These are phyloP conservation scores for California macrophylla DNA, from an alignment of 441 rosid genomes.

Conservation along the genomic window DNA sequence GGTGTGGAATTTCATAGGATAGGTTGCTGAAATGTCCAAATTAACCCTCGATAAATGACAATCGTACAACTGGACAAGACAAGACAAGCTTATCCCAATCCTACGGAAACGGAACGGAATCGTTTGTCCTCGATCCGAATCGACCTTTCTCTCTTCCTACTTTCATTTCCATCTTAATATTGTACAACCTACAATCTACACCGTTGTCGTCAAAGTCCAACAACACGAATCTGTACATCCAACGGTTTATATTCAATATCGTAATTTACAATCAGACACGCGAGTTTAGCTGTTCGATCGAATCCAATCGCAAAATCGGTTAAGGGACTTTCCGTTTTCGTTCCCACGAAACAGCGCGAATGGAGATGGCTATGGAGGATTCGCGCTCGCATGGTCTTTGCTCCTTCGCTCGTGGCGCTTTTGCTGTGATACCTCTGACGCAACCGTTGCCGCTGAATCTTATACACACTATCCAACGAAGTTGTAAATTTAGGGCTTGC, in stretches of 20 bases:
- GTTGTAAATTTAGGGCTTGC: conserved; percentile 28
- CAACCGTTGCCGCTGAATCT: conserved; percentile 37
- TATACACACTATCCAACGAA: conserved; percentile 48
- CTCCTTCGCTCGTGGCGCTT: conserved; percentile 37
- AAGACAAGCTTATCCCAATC: not conserved
- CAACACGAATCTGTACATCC: not conserved
- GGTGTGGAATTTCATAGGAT: no score
- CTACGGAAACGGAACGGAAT: not conserved
- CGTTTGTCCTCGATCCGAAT: not conserved
- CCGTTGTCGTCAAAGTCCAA: not conserved
- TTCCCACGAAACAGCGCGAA: conserved; percentile 19
- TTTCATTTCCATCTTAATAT: not conserved
- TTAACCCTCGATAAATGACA: no score
- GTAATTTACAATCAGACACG: not conserved
- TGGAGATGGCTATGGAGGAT: conserved; percentile 59
- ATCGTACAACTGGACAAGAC: no score
- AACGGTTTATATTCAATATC: not conserved
- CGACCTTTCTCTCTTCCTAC: not conserved
- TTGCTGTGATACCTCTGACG: conserved; percentile 40
- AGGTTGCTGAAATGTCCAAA: no score
- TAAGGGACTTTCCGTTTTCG: conserved; percentile 5
- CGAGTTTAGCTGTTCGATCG: not conserved
- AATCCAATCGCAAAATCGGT: conserved; percentile 16
- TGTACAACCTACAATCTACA: not conserved
- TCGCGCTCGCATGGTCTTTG: conserved; percentile 35